Evolutionary conservation across 1,284 basidiomycete genomes (phyloP), one percentile per base, ranked within the genome.

Genomic region (Erythrobasidium hasegawianum): DNA sequence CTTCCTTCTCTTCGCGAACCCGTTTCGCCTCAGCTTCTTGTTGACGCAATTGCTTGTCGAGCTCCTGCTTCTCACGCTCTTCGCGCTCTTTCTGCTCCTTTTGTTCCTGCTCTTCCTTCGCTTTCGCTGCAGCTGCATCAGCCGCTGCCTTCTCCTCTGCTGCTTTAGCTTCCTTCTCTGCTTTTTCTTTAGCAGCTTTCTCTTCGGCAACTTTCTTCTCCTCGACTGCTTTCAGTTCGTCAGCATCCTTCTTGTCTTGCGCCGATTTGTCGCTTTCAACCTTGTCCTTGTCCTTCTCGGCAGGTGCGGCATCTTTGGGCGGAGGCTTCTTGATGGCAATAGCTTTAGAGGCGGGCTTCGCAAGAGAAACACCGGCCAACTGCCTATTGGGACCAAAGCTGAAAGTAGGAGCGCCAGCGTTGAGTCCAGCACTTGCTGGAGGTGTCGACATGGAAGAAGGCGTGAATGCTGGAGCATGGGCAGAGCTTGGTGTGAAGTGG

Each of bases 1-100:
- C 70, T 20, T 78, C 75, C 69, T 81, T 78, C 50, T 79, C 77
- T 47, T 80, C 78, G 20, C 58, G 49, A 5, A 61, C 50, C 9
- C 59, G 58, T 64, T 80, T 62, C 27, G 67, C 67, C 45, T 68
- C 57, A 45, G 38, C 68, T 56, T 66, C 58, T 38, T 65, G 54
- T 29, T 65, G 39, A 7, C 40, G 53, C 16, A 64, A 29, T 27
- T 62, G 62, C 18, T 64, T 41, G 22, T 52, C 62, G 38, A 47
- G 54, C 22, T 40, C 55, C 10, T 55, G 61, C 38, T 57, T 45
- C 22, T 61, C 64, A 27, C 59, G 68, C 16, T 66, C 67, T 20
- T 55, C 57, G 33, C 59, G 66, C 45, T 70, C 77, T 59, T 77
- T 71, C 29, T 79, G 75, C 41, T 20, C 61, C 38, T 67, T 29